These are phyloP conservation scores for Alternaria sp. DNA, from an alignment of 2,329 filamentous ascomycete species.

Conservation along the genomic window DNA sequence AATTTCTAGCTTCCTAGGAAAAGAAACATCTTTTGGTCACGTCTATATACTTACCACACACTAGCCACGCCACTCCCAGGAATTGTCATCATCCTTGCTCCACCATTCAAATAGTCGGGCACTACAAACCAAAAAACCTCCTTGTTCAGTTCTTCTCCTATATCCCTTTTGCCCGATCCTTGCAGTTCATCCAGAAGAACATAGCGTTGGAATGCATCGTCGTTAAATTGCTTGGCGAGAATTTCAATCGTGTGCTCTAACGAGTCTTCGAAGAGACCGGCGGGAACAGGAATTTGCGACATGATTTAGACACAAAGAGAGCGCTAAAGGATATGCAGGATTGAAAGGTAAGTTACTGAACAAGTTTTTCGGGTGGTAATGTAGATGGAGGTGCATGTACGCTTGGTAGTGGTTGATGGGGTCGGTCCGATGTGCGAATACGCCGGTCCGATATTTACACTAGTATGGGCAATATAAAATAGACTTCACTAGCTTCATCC, in stretches of 20 bases:
- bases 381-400: not conserved
- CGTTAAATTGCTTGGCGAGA: conserved; percentile 11
- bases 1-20: not conserved
- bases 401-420: not conserved
- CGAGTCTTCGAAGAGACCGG: conserved; percentile 12
- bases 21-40: not conserved
- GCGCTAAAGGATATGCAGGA: accelerated
- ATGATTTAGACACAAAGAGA: not conserved
- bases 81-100: conserved; percentile 15
- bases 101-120: not conserved
- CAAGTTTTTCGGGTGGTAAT: not conserved
- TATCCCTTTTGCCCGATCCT: not conserved
- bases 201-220: conserved; percentile 16
- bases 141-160: conserved; percentile 7
- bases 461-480: conserved; percentile 1
- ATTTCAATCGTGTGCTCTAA: conserved; percentile 17
- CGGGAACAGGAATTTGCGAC: conserved; percentile 13
- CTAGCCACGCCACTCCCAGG: conserved; percentile 11
- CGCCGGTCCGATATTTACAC: not conserved
- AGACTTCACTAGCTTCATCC: not conserved
- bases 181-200: conserved; percentile 5
- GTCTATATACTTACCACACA: conserved; percentile 14
- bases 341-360: not conserved
- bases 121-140: conserved; percentile 9
- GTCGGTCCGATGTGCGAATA: conserved; percentile 4